Evolutionary conservation across 805 yeast genomes (phyloP).

Genomic region (Ogataea pignaliae): DNA sequence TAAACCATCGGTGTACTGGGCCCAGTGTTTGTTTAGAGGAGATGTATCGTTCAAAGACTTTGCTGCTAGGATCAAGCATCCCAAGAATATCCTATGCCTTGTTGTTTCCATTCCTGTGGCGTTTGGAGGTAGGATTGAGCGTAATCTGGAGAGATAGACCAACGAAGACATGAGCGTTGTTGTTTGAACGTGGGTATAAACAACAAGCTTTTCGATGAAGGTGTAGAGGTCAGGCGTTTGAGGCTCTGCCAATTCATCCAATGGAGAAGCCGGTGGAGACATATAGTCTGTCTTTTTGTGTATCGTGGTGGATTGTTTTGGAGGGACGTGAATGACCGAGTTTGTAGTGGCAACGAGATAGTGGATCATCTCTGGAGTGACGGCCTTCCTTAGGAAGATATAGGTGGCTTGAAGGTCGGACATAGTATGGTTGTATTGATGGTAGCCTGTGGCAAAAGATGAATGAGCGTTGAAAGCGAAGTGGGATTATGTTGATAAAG

Average conservation of each 20-base stretch:
- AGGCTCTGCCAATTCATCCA: slow-evolving; percentile 11
- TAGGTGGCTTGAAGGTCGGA: slow-evolving; percentile 46
- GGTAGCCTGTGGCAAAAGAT: background rate
- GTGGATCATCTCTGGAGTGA: slow-evolving; percentile 52
- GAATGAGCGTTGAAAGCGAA: background rate
- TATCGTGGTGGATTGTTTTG: slow-evolving; percentile 12
- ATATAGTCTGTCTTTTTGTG: slow-evolving; percentile 27
- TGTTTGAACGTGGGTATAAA: slow-evolving; percentile 86
- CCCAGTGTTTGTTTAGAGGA: slow-evolving; percentile 96
- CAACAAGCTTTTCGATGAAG: slow-evolving; percentile 71
- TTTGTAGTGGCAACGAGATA: slow-evolving; percentile 55
- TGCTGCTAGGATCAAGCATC: slow-evolving; percentile 87
- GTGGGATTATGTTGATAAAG: background rate
- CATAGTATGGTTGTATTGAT: slow-evolving; percentile 24
- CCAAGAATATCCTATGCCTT: slow-evolving; percentile 86
- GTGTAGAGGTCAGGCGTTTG: slow-evolving; percentile 43
- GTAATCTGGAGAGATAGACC: slow-evolving; percentile 74
- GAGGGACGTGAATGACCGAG: slow-evolving; percentile 46
- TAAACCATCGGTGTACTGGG: slow-evolving; percentile 84
- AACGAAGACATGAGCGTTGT: slow-evolving; percentile 92
- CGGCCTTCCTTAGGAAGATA: slow-evolving; percentile 52
- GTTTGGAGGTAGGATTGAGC: slow-evolving; percentile 75
- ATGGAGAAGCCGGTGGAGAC: slow-evolving; percentile 38
- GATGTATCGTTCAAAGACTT: slow-evolving; percentile 89
- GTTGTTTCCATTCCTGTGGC: slow-evolving; percentile 92